Evolutionary conservation across 345 rosid species (phyloP).

Genomic region (Lumnitzera racemosa): DNA sequence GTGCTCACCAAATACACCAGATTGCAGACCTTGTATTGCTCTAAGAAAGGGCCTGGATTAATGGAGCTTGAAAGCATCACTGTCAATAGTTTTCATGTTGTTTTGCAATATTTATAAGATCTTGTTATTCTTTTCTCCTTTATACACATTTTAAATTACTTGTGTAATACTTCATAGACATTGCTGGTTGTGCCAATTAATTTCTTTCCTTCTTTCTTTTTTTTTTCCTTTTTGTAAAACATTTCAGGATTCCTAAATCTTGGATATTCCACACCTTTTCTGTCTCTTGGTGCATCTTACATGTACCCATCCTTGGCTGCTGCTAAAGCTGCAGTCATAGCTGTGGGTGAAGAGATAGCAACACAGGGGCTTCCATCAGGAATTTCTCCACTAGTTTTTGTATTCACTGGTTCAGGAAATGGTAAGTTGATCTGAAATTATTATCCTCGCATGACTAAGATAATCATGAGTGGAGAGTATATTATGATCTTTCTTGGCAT

Average conservation of each 20-base stretch:
- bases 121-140: not conserved
- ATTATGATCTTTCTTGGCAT: not conserved
- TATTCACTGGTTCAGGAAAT: constrained; percentile 72
- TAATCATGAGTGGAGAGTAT: too few relatives aligned
- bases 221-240: not conserved
- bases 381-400: constrained; percentile 73
- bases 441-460: not conserved
- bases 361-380: constrained; percentile 68
- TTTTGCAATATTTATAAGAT: not conserved
- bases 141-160: not conserved
- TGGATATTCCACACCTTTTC: constrained; percentile 80
- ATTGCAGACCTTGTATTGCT: too few relatives aligned
- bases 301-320: constrained; percentile 83
- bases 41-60: too few relatives aligned
- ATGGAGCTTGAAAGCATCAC: too few relatives aligned
- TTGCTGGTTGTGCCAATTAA: not conserved
- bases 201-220: not conserved
- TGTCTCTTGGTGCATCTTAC: constrained; percentile 68
- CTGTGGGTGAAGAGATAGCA: constrained; percentile 82
- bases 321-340: constrained; percentile 76
- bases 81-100: not conserved
- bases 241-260: constrained; percentile 67
- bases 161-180: not conserved
- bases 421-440: constrained; percentile 30
- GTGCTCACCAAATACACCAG: too few relatives aligned